Conservation (phyloP, 768 basidiomycete genomes). For the Amanita pseudoporphyria region DNA sequence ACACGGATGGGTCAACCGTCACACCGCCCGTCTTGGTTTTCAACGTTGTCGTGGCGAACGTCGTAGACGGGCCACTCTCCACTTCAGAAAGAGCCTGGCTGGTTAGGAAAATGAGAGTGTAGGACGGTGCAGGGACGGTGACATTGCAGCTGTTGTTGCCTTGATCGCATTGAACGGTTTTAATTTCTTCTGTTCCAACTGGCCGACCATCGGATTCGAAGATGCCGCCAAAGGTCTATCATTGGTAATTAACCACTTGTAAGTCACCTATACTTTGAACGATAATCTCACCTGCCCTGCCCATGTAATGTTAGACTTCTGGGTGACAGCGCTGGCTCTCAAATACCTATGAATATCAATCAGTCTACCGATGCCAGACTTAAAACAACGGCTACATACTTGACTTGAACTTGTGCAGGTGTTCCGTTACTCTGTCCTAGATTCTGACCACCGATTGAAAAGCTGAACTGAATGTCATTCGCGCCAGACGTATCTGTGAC, state of each 20-base stretch:
- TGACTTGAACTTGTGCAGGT: constrained; percentile 45
- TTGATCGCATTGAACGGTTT: constrained; percentile 51
- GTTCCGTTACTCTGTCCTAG: constrained; percentile 44
- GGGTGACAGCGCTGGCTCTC: constrained; percentile 41
- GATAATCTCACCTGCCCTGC: constrained; percentile 50
- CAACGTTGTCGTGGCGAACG: constrained; percentile 45
- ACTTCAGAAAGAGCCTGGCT: constrained; percentile 24
- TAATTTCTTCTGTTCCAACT: constrained; percentile 41
- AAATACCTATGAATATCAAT: constrained; percentile 37
- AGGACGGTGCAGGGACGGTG: constrained; percentile 58
- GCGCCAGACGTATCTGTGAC: constrained; percentile 50
- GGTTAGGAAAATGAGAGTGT: constrained; percentile 67
- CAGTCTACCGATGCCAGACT: neutral
- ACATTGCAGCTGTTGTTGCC: constrained; percentile 45
- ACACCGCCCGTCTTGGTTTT: constrained; percentile 40
- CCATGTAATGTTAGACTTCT: constrained; percentile 65
- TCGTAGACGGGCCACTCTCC: constrained; percentile 23
- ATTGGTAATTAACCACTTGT: neutral
- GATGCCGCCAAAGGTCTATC: constrained; percentile 48
- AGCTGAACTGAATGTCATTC: constrained; percentile 36
- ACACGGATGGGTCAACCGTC: constrained; percentile 40
- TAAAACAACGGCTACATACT: constrained; percentile 28
- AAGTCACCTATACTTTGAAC: neutral
- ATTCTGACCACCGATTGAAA: constrained; percentile 38
- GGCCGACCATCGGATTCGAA: constrained; percentile 64